Evolutionary conservation across 2,329 filamentous ascomycete genomes (phyloP), one percentile per base, ranked within the genome.

Genomic region (Dendrostoma leiphaemia): DNA sequence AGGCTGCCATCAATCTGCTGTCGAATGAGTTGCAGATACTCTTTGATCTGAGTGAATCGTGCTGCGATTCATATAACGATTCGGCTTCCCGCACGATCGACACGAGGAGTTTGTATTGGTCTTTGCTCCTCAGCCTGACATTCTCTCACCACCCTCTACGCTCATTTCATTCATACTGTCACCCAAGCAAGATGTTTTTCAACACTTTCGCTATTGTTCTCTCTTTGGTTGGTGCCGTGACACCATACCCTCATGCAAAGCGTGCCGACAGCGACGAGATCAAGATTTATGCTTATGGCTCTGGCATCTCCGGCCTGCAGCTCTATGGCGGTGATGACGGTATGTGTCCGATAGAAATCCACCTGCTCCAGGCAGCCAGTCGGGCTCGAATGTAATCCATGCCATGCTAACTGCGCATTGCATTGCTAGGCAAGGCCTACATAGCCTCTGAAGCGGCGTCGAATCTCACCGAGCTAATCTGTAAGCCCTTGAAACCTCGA

Each of bases 261-360:
- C 49, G 49, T 12, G 49, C 51, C n/a, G 32, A 45, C 15, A 21
- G 24, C 19, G 6, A 6, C 13, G 46, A 48, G n/a, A 38, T 51
- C 17, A 48, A 48, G 6, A 3, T 56, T 13, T 56, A 56, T 28
- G 54, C 49, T 12, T 56, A 56, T 23, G 54, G 54, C 24, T 48
- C 23, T 17, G 54, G 54, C 26, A 56, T 56, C 17, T 48, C 54
- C 10, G 54, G 54, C 4, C 28, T 56, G 6, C 28, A 48, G 24
- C 21, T 56, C 7, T 53, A 21, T 24, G 43, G 35, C 8, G 54
- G 49, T 12, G 10, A 13, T 1, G 13, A 56, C 24, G 54, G 54
- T 56, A 38, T 15, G 54, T 37, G 1, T 23, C 7, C 3, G 7
- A 10, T 9, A 41, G 1, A n/a, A 4, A 26, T 6, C 9, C 3